phyloP scores from a whole-genome alignment of 2,329 filamentous ascomycete species.

The Aureobasidium sp. region DNA sequence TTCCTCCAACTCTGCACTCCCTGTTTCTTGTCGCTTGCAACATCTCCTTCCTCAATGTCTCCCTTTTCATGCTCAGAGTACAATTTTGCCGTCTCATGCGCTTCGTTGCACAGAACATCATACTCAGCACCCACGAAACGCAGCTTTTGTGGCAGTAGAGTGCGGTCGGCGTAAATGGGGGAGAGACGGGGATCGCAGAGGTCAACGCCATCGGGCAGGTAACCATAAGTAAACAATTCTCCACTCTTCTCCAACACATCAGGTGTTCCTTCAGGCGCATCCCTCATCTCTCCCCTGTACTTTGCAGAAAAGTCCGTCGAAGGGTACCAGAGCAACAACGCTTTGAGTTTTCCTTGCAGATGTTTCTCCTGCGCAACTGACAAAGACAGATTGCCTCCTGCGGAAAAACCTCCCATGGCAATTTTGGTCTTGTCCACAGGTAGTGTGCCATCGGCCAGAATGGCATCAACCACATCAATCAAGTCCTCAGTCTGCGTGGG shows the following conservation, averaged over 20 bases:
- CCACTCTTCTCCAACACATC: conserved; percentile 2
- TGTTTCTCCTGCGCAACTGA: not conserved
- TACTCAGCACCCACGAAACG: conserved; percentile 12
- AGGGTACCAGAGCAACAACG: conserved; percentile 10
- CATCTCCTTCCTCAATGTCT: not conserved
- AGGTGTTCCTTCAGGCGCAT: not conserved
- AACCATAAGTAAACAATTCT: conserved; percentile 13
- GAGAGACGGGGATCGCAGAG: not conserved
- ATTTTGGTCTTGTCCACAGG: not conserved
- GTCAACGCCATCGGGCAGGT: not conserved
- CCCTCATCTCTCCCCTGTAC: not conserved
- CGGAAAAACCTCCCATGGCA: conserved; percentile 11
- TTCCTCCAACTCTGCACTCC: not conserved
- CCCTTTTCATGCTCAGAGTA: not conserved
- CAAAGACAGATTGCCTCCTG: conserved; percentile 13
- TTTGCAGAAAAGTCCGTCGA: not conserved
- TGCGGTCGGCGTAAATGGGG: not conserved
- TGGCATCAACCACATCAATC: not conserved
- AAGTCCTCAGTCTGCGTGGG: not conserved
- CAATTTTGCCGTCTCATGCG: not conserved
- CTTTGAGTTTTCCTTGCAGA: not conserved
- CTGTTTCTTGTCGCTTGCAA: not conserved
- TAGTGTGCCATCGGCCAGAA: not conserved
- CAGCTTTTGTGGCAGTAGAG: not conserved
- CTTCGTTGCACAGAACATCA: conserved; percentile 15